Base-by-base conservation (phyloP, 1,284 basidiomycete species). In the Apiotrichum akiyoshidainum region DNA sequence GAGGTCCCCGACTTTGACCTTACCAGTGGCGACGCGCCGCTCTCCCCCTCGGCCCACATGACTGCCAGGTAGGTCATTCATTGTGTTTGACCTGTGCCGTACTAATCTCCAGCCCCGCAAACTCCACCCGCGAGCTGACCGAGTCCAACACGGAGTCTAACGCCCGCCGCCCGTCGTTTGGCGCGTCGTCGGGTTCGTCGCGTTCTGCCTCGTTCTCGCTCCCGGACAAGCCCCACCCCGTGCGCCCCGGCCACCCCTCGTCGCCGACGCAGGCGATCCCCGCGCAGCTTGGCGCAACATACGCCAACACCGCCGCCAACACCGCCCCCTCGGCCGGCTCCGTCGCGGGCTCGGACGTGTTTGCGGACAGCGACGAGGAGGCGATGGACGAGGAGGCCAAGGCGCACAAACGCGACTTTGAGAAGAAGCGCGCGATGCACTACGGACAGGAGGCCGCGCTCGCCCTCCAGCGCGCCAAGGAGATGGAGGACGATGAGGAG, bases 351-450 rank as follows among this genome's bases (percentile, higher is more conserved):
- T 67, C 63, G 31, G 71, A 68, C 10, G 73, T 73, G 47, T 71
- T 77, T 52, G 67, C 64, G 55, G 87, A 87, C 70, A 83, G 87
- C 46, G 88, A 88, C 68, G 80, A 83, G 55, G 89, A 92, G 65
- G 88, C 89, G 71, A 87, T 90, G 87, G 89, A 92, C 71, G 87
- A 89, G 77, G 90, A 92, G 90, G 87, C 89, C 59, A 86, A 85
- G 55, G 87, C 84, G 46, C 90, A 90, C 76, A 89, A 91, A 71
- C 86, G 85, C 33, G 90, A 84, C 46, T 94, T 94, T 72, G 81
- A 92, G 57, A 84, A 85, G 68, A 90, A 89, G 57, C 83, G 90
- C 40, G 88, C 87, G 55, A 81, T 86, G 58, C 91, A 94, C 75
- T 94, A 94, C 71, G 90, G 89, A 4, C 92, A 92, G 57, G 91